Conservation (phyloP, 2,329 filamentous ascomycete species). For the Knufia petricola region DNA sequence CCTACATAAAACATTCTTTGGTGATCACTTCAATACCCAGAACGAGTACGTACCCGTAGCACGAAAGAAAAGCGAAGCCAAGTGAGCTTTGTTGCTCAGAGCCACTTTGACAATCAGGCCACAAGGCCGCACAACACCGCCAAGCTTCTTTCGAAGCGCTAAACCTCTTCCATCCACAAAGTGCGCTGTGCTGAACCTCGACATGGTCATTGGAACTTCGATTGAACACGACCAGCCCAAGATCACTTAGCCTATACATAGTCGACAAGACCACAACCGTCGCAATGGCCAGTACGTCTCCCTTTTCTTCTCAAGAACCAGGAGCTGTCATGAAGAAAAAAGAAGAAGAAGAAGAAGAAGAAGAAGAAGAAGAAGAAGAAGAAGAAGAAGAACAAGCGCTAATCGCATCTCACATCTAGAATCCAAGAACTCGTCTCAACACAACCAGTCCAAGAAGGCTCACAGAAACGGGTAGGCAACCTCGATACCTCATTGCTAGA, state of each 20-base stretch:
- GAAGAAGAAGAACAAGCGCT: neutral
- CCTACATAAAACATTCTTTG: no score
- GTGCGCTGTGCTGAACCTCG: neutral
- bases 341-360: no score
- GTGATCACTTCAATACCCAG: no score
- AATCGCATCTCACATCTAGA: slow-evolving; percentile 57
- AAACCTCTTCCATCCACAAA: neutral
- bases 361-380: neutral
- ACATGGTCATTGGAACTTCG: neutral
- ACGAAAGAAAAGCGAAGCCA: no score
- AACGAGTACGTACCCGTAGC: no score
- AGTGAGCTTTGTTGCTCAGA: no score
- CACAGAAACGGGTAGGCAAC: slow-evolving; percentile 90
- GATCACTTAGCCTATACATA: neutral
- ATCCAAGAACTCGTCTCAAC: slow-evolving; percentile 99
- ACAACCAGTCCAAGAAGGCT: slow-evolving; percentile 97
- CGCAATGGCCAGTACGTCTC: slow-evolving; percentile 23
- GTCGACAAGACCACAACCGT: slow-evolving; percentile 11
- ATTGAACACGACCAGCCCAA: neutral
- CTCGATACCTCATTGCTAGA: slow-evolving; percentile 8
- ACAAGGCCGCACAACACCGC: neutral
- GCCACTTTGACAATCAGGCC: neutral
- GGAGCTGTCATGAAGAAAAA: no score
- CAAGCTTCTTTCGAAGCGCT: neutral
- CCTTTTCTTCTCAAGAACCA: neutral